These are phyloP conservation scores for Dioscorea alata DNA, from an alignment of 106 monocot species.

Conservation along the genomic window DNA sequence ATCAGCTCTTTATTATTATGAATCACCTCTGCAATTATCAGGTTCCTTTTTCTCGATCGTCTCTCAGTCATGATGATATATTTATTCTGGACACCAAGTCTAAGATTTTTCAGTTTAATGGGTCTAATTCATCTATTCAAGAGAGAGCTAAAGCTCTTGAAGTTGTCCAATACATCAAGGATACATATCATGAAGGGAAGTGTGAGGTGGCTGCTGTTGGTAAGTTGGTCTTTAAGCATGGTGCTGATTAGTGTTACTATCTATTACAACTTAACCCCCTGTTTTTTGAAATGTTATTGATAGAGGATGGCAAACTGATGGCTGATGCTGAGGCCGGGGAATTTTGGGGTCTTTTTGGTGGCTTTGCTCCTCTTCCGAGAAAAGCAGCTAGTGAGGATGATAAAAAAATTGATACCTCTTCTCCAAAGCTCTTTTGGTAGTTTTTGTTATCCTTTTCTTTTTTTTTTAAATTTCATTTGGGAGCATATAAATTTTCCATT, in stretches of 20 bases:
- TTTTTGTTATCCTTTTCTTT: background rate
- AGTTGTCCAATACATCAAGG: conserved; percentile 56
- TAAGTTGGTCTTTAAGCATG: conserved; percentile 17
- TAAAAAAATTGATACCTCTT: conserved; percentile 19
- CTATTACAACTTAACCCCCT: background rate
- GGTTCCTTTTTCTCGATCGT: conserved; percentile 50
- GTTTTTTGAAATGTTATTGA: background rate
- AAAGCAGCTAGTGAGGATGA: conserved; percentile 41
- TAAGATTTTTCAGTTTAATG: conserved; percentile 64
- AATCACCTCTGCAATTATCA: conserved; percentile 7
- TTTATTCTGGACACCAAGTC: conserved; percentile 56
- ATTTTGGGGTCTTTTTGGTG: conserved; percentile 93
- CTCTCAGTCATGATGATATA: conserved; percentile 55
- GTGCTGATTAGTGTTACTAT: background rate
- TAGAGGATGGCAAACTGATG: conserved; percentile 94
- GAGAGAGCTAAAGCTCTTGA: conserved; percentile 62
- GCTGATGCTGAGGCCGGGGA: conserved; percentile 93
- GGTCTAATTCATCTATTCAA: conserved; percentile 56
- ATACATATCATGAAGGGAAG: conserved; percentile 58
- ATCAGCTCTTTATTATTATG: background rate
- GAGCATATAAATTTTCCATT: background rate
- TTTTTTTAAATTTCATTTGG: background rate
- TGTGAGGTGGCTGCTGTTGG: conserved; percentile 48
- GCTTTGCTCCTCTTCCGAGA: conserved; percentile 94
- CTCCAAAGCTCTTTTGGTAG: conserved; percentile 68